phyloP scores from a whole-genome alignment of 2,329 filamentous ascomycete genomes.

The Fusarium sp. region DNA sequence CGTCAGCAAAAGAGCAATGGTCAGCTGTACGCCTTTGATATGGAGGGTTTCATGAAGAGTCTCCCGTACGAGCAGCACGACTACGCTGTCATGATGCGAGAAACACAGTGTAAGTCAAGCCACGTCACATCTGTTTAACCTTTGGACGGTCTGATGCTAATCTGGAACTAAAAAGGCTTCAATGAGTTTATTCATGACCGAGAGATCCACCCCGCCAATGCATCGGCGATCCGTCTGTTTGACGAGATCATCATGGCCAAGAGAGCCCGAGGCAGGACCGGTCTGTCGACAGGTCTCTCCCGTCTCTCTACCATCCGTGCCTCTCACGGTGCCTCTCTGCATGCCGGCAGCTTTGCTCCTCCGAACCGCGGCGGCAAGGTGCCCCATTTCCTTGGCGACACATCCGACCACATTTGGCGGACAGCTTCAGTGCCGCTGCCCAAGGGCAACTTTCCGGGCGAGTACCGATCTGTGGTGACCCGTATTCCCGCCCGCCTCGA shows the following conservation, averaged over 20 bases:
- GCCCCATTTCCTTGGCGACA: slow-evolving; percentile 76
- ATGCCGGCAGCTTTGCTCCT: slow-evolving; percentile 52
- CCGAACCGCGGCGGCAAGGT: slow-evolving; percentile 56
- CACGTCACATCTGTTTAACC: neutral
- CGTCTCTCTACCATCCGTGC: slow-evolving; percentile 70
- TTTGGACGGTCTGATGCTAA: slow-evolving; percentile 9
- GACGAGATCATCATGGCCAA: slow-evolving; percentile 89
- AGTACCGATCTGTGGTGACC: slow-evolving; percentile 71
- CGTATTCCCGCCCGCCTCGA: slow-evolving; percentile 87
- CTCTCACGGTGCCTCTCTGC: slow-evolving; percentile 63
- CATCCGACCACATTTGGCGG: slow-evolving; percentile 83
- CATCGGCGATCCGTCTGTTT: slow-evolving; percentile 79
- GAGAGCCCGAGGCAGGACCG: slow-evolving; percentile 73
- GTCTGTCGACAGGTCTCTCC: slow-evolving; percentile 73
- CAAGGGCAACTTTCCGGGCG: slow-evolving; percentile 71
- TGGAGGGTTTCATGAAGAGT: slow-evolving; percentile 73
- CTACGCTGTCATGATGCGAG: slow-evolving; percentile 72
- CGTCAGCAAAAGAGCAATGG: slow-evolving; percentile 71
- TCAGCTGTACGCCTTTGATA: slow-evolving; percentile 73
- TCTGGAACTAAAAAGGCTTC: slow-evolving; percentile 58
- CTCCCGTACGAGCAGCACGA: slow-evolving; percentile 75
- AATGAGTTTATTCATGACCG: slow-evolving; percentile 89
- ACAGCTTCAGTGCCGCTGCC: slow-evolving; percentile 71
- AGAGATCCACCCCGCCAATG: slow-evolving; percentile 72
- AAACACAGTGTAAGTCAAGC: slow-evolving; percentile 70